Conservation (phyloP, 73 alveolate genomes). For the Halteria grandinella region DNA sequence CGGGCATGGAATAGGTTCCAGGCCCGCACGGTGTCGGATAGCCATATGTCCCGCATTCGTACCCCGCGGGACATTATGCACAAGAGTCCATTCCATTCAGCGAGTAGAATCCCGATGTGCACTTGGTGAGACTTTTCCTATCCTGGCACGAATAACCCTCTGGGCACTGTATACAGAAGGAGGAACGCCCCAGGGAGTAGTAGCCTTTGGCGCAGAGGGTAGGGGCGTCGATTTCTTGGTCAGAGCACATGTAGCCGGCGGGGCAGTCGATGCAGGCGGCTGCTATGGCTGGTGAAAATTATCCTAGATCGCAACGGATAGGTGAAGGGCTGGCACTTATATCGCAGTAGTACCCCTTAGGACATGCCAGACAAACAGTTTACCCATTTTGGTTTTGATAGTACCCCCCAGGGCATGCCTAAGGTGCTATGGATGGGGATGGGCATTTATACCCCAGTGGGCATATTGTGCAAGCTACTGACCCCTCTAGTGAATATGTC, state of each 20-base stretch:
- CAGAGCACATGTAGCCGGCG: slow-evolving; percentile 55
- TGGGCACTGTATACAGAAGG: slow-evolving; percentile 71
- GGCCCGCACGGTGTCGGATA: slow-evolving; percentile 44
- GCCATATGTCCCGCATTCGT: slow-evolving; percentile 60
- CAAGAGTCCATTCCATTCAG: slow-evolving; percentile 27
- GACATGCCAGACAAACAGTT: slow-evolving; percentile 53
- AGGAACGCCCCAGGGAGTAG: slow-evolving; percentile 26
- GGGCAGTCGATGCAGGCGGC: slow-evolving; percentile 62
- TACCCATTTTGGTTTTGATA: slow-evolving; percentile 30
- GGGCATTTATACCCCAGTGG: slow-evolving; percentile 58
- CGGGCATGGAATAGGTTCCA: slow-evolving; percentile 28
- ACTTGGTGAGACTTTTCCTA: slow-evolving; percentile 16
- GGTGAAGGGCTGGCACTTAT: slow-evolving; percentile 12
- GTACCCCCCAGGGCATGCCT: slow-evolving; percentile 61
- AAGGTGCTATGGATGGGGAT: slow-evolving; percentile 21
- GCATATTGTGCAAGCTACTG: slow-evolving; percentile 49
- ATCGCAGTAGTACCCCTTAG: slow-evolving; percentile 59
- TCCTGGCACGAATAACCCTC: slow-evolving; percentile 73
- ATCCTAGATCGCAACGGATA: slow-evolving; percentile 50
- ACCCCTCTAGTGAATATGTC: slow-evolving; percentile 43
- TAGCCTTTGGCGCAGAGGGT: slow-evolving; percentile 50
- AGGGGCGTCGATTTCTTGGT: slow-evolving; percentile 20
- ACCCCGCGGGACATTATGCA: slow-evolving; percentile 65
- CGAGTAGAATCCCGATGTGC: slow-evolving; percentile 51
- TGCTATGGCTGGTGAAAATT: slow-evolving; percentile 43